Base-by-base conservation (phyloP, 2,329 filamentous ascomycete genomes). In the Davidsoniella virescens region DNA sequence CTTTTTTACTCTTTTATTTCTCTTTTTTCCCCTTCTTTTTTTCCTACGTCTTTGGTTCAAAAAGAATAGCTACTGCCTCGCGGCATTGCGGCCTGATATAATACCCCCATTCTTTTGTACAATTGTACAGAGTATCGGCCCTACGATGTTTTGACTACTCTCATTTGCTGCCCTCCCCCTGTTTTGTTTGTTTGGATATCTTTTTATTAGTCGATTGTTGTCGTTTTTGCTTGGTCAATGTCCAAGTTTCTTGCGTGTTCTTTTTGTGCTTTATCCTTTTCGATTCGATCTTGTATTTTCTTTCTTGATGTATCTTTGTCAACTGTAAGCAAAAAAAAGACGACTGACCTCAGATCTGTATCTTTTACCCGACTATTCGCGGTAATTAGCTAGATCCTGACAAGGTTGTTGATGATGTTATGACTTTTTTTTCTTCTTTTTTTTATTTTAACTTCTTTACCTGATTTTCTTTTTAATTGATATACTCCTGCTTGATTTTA, bases 51-150 rank as follows among this genome's bases (percentile, higher is more conserved):
- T 9, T 9, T 33, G 26, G 26, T 33, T 33, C 26, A 33, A 33
- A 40, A 40, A 48, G 36, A 46, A 37, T 46, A 36, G 44, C 44
- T 40, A 33, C 26, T 51, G 44, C 50, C 26, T 40, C 43, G 29
- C 45, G 29, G 23, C 39, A 44, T 26, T 29, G 12, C 25, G 26
- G 20, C 14, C 42, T 42, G 44, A 29, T 49, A 38, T 49, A 23
- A 38, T 33, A 39, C 50, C 29, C 45, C 40, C 26, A 8, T 33
- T 33, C 26, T 12, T 33, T 33, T 33, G 26, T 46, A 37, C 44
- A 46, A 29, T 33, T 33, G 26, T 46, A 37, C 44, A 46, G 44
- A 46, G 17, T 46, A 46, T 46, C 44, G 29, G 44, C 44, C 26
- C 26, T 37, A 46, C 44, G 44, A 46, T 46, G 16, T 46, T 46